Evolutionary conservation across 169 alveolate species (phyloP).

Genomic region (Plasmodium yoelii): DNA sequence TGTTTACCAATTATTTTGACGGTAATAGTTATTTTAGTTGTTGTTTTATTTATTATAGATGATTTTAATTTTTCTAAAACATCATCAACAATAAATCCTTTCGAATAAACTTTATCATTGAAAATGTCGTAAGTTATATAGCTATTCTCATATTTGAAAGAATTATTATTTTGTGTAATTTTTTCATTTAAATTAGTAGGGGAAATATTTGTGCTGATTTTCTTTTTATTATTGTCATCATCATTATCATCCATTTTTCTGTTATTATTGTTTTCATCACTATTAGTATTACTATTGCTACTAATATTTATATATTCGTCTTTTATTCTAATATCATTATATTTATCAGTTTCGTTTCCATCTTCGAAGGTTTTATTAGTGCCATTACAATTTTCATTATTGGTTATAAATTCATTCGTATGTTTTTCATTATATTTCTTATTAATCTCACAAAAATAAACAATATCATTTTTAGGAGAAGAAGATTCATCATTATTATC

Average conservation of each 20-base stretch:
- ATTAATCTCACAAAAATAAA: neutral
- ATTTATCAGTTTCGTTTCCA: conserved; percentile 3
- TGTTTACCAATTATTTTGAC: conserved; percentile 69
- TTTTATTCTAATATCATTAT: neutral
- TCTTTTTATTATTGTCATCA: neutral
- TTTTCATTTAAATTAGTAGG: neutral
- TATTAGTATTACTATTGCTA: neutral
- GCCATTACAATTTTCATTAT: neutral
- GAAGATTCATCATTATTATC: too few relatives aligned
- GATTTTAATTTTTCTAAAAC: conserved; percentile 18
- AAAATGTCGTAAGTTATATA: conserved; percentile 22
- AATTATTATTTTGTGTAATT: neutral
- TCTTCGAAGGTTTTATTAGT: conserved; percentile 6
- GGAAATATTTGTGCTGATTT: conserved; percentile 10
- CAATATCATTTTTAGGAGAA: neutral
- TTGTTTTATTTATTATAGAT: conserved; percentile 5
- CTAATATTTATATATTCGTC: neutral
- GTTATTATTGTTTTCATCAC: neutral
- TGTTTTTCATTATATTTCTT: conserved; percentile 1
- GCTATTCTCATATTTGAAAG: conserved; percentile 2
- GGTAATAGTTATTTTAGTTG: conserved; percentile 15
- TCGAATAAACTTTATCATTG: conserved; percentile 29
- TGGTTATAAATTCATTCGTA: neutral
- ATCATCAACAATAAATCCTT: conserved; percentile 19
- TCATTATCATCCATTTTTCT: neutral